Conservation (phyloP, 192 early-diverging fungal genomes). For the Pilaira anomala region DNA sequence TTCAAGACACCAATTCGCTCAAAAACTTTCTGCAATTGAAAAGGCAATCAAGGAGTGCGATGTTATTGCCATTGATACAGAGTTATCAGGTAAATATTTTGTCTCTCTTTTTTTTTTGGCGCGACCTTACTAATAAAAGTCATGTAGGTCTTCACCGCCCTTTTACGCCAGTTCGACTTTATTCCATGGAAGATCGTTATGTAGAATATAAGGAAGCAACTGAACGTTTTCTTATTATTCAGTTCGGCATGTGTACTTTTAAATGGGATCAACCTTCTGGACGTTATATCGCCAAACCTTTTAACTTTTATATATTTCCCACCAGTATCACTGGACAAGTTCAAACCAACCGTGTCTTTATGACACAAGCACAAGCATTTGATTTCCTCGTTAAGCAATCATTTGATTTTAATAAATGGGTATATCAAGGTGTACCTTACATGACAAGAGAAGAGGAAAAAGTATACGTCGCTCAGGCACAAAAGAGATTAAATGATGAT, state of each 20-base stretch:
- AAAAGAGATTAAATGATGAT: constrained; percentile 24
- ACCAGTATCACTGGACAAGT: constrained; percentile 34
- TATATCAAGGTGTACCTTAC: constrained; percentile 54
- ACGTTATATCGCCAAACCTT: constrained; percentile 56
- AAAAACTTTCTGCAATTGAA: constrained; percentile 40
- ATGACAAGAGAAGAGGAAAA: constrained; percentile 53
- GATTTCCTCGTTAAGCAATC: constrained; percentile 53
- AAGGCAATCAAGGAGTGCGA: constrained; percentile 54
- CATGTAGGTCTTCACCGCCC: constrained; percentile 24
- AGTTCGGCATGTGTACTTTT: constrained; percentile 64
- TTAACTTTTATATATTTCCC: constrained; percentile 69
- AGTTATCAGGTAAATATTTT: constrained; percentile 50
- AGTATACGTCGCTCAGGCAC: constrained; percentile 18
- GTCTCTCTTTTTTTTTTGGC: neutral
- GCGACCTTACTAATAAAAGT: neutral
- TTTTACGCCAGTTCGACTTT: constrained; percentile 15
- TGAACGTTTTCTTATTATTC: constrained; percentile 48
- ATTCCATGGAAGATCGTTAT: constrained; percentile 52
- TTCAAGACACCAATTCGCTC: constrained; percentile 41
- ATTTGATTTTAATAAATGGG: constrained; percentile 67
- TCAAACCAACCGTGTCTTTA: constrained; percentile 47
- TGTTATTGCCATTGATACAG: constrained; percentile 62
- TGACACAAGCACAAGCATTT: constrained; percentile 48
- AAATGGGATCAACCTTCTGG: constrained; percentile 44
- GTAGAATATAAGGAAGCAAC: constrained; percentile 41